Evolutionary conservation across 1,284 basidiomycete species (phyloP), one percentile per base, ranked within the genome.

Genomic region (Naganishia sp.): DNA sequence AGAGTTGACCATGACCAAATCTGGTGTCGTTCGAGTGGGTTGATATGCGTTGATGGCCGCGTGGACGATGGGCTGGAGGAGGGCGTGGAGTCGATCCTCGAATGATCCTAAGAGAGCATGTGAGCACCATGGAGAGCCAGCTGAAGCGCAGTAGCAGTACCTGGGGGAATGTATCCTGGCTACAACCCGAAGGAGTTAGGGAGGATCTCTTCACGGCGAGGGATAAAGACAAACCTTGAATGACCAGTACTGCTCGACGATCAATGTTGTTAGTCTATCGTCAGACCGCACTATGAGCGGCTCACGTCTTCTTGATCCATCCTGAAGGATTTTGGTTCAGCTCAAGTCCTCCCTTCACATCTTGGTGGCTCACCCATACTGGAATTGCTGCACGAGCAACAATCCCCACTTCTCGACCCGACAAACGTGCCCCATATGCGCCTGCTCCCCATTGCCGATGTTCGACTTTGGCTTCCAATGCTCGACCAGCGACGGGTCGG

Each of bases 291-390:
- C 28, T 31, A 39, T 6, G 13, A 11, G 4, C 18, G 45, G 15
- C 57, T 43, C 39, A 61, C 57, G 23, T 61, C 57, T 52, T 61
- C 57, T 36, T 61, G 57, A 61, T 61, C 57, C 57, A 61, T 61
- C 21, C 57, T 61, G 15, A 18, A 59, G 15, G 9, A 33, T 2
- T 2, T 23, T 46, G 7, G 18, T 13, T 59, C 28, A 59, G 56
- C 56, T n/a, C 11, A 48, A 10, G 4, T n/a, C 16, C 18, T 36
- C 5, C 33, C 18, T 7, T 23, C 11, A 15, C 21, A 21, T n/a
- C 6, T n/a, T n/a, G 28, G 16, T 13, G 42, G 48, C 57, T 52
- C 48, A 61, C 57, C 57, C 57, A 61, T 61, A 61, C 15, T 61
- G 57, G n/a, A 61, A 61, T 48, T 61, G 57, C 36, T 61, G 57